Percentiles rank a stretch among this genome's conserved stretches.
Conservation (phyloP, 352 stramenopile genomes). For the Hyaloperonospora arabidopsidis region DNA sequence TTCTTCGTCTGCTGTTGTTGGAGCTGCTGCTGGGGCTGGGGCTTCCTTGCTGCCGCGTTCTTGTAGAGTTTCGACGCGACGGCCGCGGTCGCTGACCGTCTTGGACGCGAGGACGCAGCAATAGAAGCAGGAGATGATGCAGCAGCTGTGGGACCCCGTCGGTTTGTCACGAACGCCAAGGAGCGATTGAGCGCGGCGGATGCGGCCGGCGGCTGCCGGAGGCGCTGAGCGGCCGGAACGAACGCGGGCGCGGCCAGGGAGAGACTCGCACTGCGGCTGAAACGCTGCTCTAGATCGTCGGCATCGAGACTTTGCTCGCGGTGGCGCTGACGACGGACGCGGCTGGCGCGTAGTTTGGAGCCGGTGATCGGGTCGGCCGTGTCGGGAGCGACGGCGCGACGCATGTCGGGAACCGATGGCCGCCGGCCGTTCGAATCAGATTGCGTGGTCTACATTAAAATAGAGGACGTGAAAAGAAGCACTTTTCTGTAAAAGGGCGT, state of each 20-base stretch:
- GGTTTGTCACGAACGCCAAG: constrained; percentile 49
- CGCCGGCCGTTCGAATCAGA: neutral
- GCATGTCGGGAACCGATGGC: constrained; percentile 10
- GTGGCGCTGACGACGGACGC: constrained; percentile 46
- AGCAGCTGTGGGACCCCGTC: constrained; percentile 4
- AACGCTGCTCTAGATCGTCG: constrained; percentile 58
- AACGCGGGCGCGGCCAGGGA: constrained; percentile 54
- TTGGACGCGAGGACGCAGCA: constrained; percentile 1
- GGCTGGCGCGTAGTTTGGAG: constrained; percentile 54
- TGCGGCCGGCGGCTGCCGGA: constrained; percentile 5
- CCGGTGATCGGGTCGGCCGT: constrained; percentile 14
- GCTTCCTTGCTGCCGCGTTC: constrained; percentile 17
- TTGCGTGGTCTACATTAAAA: neutral
- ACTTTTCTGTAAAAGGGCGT: no score
- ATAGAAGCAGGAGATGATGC: neutral
- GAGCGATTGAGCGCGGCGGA: constrained; percentile 25
- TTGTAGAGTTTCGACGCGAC: constrained; percentile 21
- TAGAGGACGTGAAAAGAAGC: no score
- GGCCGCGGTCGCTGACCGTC: constrained; percentile 11
- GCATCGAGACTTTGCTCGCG: constrained; percentile 45
- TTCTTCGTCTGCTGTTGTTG: neutral
- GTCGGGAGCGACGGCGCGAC: neutral
- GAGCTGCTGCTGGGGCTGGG: constrained; percentile 11
- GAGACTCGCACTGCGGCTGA: constrained; percentile 26
- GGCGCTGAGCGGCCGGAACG: constrained; percentile 25